Conservation (phyloP, 2,329 filamentous ascomycete genomes). For the Colletotrichum sp. region DNA sequence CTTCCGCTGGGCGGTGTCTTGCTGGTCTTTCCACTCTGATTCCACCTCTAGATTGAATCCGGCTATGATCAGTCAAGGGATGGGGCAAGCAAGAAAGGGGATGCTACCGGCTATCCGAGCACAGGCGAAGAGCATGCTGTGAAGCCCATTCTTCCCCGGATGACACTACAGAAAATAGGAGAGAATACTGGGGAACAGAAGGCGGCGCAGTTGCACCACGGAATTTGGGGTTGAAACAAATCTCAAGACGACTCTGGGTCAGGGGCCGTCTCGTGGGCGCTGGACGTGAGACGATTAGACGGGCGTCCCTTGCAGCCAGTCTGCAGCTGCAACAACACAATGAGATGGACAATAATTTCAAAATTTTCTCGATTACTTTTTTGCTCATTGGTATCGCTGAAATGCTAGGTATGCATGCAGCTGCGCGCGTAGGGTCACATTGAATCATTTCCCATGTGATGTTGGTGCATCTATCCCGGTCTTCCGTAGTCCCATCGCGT, state of each 20-base stretch:
- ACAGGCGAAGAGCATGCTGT: background rate
- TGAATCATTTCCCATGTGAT: background rate
- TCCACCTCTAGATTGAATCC: background rate
- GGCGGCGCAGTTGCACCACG: background rate
- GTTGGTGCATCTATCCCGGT: background rate
- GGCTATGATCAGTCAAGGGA: background rate
- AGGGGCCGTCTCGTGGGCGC: background rate
- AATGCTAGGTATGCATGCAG: background rate
- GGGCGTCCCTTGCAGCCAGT: background rate
- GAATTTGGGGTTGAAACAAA: conserved; percentile 1
- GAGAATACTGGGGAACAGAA: background rate
- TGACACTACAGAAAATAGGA: background rate
- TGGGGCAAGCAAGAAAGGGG: background rate
- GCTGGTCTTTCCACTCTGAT: background rate
- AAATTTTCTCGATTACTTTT: background rate
- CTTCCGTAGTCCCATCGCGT: background rate
- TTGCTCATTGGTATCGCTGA: background rate
- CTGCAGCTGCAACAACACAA: background rate
- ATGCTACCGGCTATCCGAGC: background rate
- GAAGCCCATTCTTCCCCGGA: background rate
- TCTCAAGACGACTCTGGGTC: conserved; percentile 1
- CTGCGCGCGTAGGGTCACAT: background rate
- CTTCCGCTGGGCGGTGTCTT: conserved; percentile 1
- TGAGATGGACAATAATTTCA: background rate
- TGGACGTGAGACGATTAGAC: background rate